phyloP scores from a whole-genome alignment of 1,284 basidiomycete genomes.

The Ustilago cynodontis region DNA sequence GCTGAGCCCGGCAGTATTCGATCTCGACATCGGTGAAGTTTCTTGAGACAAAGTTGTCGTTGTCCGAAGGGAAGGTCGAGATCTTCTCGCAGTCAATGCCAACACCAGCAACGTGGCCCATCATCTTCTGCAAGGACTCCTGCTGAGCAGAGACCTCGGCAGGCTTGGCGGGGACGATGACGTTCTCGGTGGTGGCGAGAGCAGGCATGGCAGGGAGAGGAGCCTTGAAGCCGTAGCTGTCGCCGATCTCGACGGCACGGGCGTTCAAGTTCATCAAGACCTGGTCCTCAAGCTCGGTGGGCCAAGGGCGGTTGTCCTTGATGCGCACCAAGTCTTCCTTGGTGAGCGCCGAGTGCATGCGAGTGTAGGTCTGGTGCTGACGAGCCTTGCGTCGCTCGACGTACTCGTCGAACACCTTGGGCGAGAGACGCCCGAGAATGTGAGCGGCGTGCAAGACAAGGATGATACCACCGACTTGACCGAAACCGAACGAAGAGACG shows the following conservation, averaged over 20 bases:
- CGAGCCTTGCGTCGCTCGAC: conserved; percentile 68
- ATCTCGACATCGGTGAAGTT: conserved; percentile 94
- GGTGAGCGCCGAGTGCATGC: conserved; percentile 66
- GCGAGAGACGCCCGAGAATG: conserved; percentile 84
- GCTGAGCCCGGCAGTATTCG: conserved; percentile 86
- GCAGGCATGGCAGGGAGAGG: conserved; percentile 57
- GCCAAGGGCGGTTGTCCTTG: conserved; percentile 94
- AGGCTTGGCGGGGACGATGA: conserved; percentile 51
- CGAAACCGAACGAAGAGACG: conserved; percentile 96
- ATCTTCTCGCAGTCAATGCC: conserved; percentile 81
- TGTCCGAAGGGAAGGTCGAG: conserved; percentile 88
- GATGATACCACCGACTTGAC: conserved; percentile 89
- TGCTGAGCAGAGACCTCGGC: conserved; percentile 54
- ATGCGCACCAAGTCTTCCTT: conserved; percentile 78
- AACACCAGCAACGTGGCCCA: conserved; percentile 80
- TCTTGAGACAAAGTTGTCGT: conserved; percentile 86
- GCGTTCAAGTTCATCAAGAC: conserved; percentile 95
- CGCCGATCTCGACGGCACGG: conserved; percentile 71
- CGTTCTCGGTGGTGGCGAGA: conserved; percentile 37
- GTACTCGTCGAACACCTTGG: conserved; percentile 82
- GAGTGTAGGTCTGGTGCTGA: conserved; percentile 62
- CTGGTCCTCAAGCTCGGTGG: conserved; percentile 84
- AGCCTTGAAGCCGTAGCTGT: conserved; percentile 61
- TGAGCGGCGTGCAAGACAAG: conserved; percentile 91
- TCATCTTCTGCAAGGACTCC: conserved; percentile 53